phyloP scores from a whole-genome alignment of 2,329 filamentous ascomycete genomes.

The Ustulina deusta region DNA sequence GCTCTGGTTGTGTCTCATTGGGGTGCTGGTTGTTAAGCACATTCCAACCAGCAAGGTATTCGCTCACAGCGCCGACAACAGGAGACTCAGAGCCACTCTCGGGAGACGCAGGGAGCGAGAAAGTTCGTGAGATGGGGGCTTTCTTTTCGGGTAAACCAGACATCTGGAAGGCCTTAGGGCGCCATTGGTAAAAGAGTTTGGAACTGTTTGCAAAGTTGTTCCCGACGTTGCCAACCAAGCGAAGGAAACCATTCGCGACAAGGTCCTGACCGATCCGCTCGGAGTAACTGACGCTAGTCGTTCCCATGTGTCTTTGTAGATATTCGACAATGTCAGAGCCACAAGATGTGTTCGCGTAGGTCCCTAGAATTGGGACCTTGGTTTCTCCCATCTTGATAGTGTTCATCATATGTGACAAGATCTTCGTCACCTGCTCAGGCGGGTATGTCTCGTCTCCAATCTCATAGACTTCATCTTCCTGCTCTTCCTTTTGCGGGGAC shows the following conservation, averaged over 20 bases:
- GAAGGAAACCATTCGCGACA: conserved; percentile 84
- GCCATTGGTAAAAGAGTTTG: conserved; percentile 97
- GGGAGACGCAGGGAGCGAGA: conserved; percentile 74
- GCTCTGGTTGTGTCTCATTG: conserved; percentile 92
- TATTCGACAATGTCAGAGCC: conserved; percentile 97
- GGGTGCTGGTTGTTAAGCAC: conserved; percentile 88
- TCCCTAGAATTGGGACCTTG: conserved; percentile 95
- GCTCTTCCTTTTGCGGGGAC: conserved; percentile 72
- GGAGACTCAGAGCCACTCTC: conserved; percentile 79
- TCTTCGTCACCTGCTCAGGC: conserved; percentile 89
- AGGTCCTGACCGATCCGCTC: conserved; percentile 96
- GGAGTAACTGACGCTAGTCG: conserved; percentile 86
- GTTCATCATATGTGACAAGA: conserved; percentile 86
- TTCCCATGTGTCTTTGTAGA: conserved; percentile 87
- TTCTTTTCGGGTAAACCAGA: conserved; percentile 92
- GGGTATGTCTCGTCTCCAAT: conserved; percentile 90
- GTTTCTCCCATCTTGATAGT: conserved; percentile 89
- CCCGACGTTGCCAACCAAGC: conserved; percentile 92
- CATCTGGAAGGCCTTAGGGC: conserved; percentile 88
- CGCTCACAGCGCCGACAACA: conserved; percentile 82
- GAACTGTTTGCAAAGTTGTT: conserved; percentile 98
- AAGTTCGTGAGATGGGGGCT: conserved; percentile 75
- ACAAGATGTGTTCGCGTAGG: conserved; percentile 91
- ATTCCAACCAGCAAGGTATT: conserved; percentile 93
- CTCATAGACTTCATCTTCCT: conserved; percentile 85